phyloP scores from a whole-genome alignment of 768 basidiomycete species.

The Phylloporus scabripes region DNA sequence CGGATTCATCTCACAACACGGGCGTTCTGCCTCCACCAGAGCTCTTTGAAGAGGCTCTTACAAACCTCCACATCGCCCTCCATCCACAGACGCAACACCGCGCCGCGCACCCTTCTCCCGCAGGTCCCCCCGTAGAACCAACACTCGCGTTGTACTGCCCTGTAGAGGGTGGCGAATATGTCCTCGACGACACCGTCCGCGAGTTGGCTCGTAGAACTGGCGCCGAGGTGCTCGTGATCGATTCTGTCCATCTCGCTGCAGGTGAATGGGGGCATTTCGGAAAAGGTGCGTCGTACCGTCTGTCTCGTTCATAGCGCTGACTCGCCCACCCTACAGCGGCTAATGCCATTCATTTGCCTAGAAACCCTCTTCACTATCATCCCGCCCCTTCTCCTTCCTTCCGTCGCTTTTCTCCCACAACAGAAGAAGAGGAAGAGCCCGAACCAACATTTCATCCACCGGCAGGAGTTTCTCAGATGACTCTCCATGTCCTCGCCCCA shows the following conservation, averaged over 20 bases:
- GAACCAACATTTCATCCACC: constrained; percentile 41
- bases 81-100: constrained; percentile 80
- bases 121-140: constrained; percentile 62
- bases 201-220: constrained; percentile 69
- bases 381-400: constrained; percentile 26
- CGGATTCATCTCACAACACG: constrained; percentile 30
- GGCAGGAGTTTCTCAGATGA: constrained; percentile 36
- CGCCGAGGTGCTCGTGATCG: constrained; percentile 80
- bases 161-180: constrained; percentile 72
- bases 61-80: constrained; percentile 69
- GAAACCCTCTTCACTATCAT: constrained; percentile 72
- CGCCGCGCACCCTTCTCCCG: constrained; percentile 51
- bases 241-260: constrained; percentile 78
- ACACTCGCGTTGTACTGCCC: constrained; percentile 86
- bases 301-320: constrained; percentile 7
- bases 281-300: constrained; percentile 43
- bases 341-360: constrained; percentile 56
- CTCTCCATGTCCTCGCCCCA: constrained; percentile 41
- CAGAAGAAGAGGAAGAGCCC: constrained; percentile 44
- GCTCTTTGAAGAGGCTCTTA: constrained; percentile 68
- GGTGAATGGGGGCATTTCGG: constrained; percentile 88
- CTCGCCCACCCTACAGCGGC: constrained; percentile 46
- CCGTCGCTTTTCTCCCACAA: constrained; percentile 20
- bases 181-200: constrained; percentile 72
- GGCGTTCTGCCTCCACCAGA: constrained; percentile 61